phyloP scores from a whole-genome alignment of 768 basidiomycete genomes.

The Xerocomellus dryophilus region DNA sequence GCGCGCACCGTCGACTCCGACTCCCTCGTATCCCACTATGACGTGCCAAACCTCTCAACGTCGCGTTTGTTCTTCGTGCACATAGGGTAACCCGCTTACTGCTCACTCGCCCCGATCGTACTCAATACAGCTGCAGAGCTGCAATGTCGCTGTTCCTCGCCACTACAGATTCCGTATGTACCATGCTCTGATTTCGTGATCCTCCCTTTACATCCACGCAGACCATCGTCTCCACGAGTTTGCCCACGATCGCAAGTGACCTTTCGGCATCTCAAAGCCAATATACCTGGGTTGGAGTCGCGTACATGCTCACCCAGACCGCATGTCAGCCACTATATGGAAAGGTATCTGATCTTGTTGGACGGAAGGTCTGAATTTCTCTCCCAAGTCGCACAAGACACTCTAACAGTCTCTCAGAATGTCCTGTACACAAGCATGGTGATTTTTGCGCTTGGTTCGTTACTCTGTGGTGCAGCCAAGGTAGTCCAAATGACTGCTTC shows the following conservation, averaged over 20 bases:
- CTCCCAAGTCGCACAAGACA: neutral
- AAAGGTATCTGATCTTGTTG: constrained; percentile 72
- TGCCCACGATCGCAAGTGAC: constrained; percentile 76
- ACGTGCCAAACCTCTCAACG: constrained; percentile 43
- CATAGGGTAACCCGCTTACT: constrained; percentile 50
- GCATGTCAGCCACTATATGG: constrained; percentile 84
- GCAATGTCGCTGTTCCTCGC: constrained; percentile 81
- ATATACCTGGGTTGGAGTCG: constrained; percentile 84
- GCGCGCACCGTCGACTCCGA: constrained; percentile 21
- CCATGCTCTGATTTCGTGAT: neutral
- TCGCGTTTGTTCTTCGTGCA: constrained; percentile 59
- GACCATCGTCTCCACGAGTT: constrained; percentile 77
- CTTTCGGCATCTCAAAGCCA: constrained; percentile 64
- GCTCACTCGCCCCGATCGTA: constrained; percentile 2
- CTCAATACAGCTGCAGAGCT: constrained; percentile 45
- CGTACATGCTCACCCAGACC: constrained; percentile 84
- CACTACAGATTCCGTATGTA: constrained; percentile 77
- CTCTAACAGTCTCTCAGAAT: constrained; percentile 39
- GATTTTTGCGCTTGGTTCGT: constrained; percentile 75
- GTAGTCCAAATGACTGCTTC: constrained; percentile 37
- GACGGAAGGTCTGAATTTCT: constrained; percentile 59
- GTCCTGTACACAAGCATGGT: constrained; percentile 71
- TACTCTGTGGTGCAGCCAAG: constrained; percentile 72
- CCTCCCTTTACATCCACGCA: constrained; percentile 20
- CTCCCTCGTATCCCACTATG: constrained; percentile 20